These are phyloP conservation scores for Gossypium trilobum DNA, from an alignment of 441 rosid species.

Conservation along the genomic window DNA sequence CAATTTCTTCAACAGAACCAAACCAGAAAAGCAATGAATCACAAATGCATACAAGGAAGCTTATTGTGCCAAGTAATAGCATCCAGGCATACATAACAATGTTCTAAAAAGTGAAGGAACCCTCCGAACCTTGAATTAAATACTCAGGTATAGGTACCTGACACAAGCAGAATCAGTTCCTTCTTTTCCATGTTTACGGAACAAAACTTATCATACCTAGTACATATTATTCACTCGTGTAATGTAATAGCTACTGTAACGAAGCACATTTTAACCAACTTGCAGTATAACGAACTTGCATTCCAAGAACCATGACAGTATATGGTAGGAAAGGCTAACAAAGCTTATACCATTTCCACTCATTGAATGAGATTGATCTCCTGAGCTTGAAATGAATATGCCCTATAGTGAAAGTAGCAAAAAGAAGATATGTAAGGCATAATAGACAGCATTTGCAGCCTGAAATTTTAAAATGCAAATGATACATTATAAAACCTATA, in stretches of 20 bases:
- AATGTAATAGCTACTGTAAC: not conserved
- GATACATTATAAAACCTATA: not conserved
- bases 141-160: not conserved
- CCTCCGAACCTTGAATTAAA: not conserved
- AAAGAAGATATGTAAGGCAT: slow-evolving; percentile 4
- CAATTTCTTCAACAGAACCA: not conserved
- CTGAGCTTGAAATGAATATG: slow-evolving; percentile 70
- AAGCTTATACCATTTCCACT: slow-evolving; percentile 63
- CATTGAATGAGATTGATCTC: slow-evolving; percentile 77
- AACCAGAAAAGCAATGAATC: not conserved
- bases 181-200: not conserved
- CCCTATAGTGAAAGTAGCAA: slow-evolving; percentile 36
- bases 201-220: not conserved
- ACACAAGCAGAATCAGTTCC: not conserved
- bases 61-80: not conserved
- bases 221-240: not conserved
- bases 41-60: not conserved
- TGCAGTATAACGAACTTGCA: not conserved
- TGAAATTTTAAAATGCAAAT: not conserved
- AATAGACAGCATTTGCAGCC: slow-evolving; percentile 3
- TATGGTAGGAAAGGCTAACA: not conserved
- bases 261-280: not conserved
- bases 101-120: not conserved
- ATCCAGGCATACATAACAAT: not conserved
- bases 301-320: not conserved